Evolutionary conservation across 495 filamentous ascomycete genomes (phyloP), one percentile per base, ranked within the genome.

Genomic region (Corynascus novoguineensis): DNA sequence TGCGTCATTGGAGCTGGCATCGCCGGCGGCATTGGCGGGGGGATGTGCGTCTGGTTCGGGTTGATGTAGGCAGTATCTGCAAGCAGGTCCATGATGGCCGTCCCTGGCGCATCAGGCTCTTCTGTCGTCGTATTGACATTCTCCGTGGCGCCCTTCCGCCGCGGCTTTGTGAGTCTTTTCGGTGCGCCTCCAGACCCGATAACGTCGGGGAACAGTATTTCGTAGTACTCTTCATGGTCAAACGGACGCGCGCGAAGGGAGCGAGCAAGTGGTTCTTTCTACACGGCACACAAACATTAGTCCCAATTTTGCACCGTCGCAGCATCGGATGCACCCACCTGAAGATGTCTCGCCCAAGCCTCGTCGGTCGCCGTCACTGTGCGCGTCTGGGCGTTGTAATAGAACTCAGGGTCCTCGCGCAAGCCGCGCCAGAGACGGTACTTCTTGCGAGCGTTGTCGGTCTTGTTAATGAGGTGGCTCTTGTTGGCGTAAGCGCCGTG

Each of bases 391-490:
- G 67, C 66, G 63, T 78, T 73, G 55, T 79, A 79, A 28, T 69
- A 62, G 50, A 79, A 79, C 48, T 74, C 73, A 32, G 74, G 75
- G 47, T 79, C 72, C 50, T 79, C 76, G 5, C 76, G 63, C 40
- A 79, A 53, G 12, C 76, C 75, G n/a, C 75, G 65, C 76, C 76
- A 79, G 49, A 79, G 71, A 34, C 76, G 76, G 54, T 78, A 79
- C 69, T 78, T 78, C 65, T 79, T 79, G 25, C 76, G 72, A 37
- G 76, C 76, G 61, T 79, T 79, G 66, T 79, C 76, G 60, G 73
- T 75, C 64, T 79, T 79, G 65, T 79, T 79, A 66, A 79, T 76
- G 15, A 79, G 73, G 37, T 79, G 76, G 59, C 67, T 69, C 69
- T 79, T 79, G 58, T 73, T 70, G 44, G 75, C 74, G 60, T 72